Evolutionary conservation across 176 grass and related monocot species (phyloP).

Genomic region (Chrysopogon serrulatus): DNA sequence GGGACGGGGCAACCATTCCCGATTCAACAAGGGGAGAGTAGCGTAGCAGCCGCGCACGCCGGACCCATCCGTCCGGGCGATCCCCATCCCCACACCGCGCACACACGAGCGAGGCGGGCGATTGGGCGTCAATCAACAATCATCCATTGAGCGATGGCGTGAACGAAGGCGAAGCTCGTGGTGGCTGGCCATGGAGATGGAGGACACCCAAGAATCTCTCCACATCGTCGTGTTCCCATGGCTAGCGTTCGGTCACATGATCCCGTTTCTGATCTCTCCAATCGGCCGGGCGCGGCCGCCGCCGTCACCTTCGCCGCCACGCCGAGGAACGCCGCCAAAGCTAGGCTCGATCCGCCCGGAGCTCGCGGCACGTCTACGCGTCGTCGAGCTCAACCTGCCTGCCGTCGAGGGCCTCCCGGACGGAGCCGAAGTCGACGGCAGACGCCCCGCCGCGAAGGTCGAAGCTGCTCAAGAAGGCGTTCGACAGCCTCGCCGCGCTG

Average conservation of each 20-base stretch:
- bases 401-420: neutral
- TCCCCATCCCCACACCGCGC: too few relatives aligned
- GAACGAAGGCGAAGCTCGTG: too few relatives aligned
- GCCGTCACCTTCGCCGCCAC: constrained; percentile 15
- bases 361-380: neutral
- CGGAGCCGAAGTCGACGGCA: constrained; percentile 18
- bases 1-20: too few relatives aligned
- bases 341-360: neutral
- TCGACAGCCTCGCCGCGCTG: neutral
- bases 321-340: neutral
- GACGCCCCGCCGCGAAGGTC: neutral
- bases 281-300: neutral
- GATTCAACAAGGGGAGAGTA: too few relatives aligned
- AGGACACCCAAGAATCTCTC: too few relatives aligned
- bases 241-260: constrained; percentile 18
- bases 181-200: too few relatives aligned
- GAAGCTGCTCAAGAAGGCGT: neutral
- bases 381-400: neutral
- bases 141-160: too few relatives aligned
- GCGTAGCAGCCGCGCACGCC: too few relatives aligned
- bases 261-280: constrained; percentile 28
- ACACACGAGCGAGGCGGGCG: too few relatives aligned
- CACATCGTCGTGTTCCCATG: constrained; percentile 31
- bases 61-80: too few relatives aligned
- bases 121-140: too few relatives aligned